A percentile compares a stretch with the other conserved stretches of the same genome.
Conservation (phyloP, 2,329 filamentous ascomycete genomes). For the Pleurostoma richardsiae region DNA sequence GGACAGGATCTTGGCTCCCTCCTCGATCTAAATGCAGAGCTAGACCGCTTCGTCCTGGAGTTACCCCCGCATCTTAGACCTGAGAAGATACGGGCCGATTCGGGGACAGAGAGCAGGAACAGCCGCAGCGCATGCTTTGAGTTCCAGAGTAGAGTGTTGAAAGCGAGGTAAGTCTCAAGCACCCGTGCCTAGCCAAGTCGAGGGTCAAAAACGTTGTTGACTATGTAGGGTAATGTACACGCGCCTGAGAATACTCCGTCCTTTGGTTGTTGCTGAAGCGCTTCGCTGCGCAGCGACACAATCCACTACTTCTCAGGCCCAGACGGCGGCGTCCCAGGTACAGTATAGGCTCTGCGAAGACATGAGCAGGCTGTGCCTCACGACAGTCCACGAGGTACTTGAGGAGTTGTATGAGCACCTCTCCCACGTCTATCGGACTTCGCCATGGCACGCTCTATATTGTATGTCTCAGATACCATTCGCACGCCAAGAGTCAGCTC, state of each 20-base stretch:
- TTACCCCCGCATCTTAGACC: constrained; percentile 5
- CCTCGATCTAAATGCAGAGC: constrained; percentile 1
- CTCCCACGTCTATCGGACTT: background rate
- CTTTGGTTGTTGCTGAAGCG: constrained; percentile 8
- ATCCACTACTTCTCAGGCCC: background rate
- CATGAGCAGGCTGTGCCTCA: constrained; percentile 7
- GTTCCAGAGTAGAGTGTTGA: constrained; percentile 4
- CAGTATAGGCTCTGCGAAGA: constrained; percentile 5
- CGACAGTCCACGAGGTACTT: constrained; percentile 6
- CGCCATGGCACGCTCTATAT: constrained; percentile 11
- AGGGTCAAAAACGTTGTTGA: background rate
- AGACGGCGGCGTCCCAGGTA: constrained; percentile 1
- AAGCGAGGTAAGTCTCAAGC: background rate
- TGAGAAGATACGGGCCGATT: background rate
- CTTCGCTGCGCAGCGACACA: background rate
- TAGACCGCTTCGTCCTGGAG: constrained; percentile 7
- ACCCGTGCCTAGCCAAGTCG: no score
- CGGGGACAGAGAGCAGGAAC: no score
- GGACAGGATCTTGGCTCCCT: background rate
- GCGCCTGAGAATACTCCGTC: constrained; percentile 7
- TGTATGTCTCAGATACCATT: constrained; percentile 2
- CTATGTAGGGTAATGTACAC: constrained; percentile 3
- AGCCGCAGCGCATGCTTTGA: constrained; percentile 2
- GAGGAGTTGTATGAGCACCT: constrained; percentile 6
- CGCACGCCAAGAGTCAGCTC: no score